Evolutionary conservation across 192 early-diverging fungal species (phyloP), one percentile per base, ranked within the genome.

Genomic region (Umbelopsis sp.): DNA sequence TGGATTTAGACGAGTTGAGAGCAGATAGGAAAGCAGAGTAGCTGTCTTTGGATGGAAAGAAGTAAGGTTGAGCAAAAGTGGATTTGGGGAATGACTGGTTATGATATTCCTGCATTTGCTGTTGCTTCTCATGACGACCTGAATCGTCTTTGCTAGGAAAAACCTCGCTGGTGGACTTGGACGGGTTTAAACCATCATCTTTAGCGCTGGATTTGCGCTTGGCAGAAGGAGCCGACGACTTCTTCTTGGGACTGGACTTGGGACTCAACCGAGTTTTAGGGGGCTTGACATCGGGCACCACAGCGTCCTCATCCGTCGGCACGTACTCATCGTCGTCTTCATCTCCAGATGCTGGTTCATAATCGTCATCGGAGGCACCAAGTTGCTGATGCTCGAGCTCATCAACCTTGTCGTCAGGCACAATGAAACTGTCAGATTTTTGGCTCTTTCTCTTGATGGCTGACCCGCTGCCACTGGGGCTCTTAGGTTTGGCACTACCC

Each of bases 1-100:
- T 81, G 3, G 74, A 70, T 49, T 84, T 71, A 20, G 89, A 86
- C 16, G 78, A 79, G 58, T 86, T 73, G 2, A 79, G n/a, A 25
- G 71, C 70, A 44, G 73, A 72, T 18, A 71, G 16, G 33, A 79
- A 75, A 22, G 78, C 78, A 73, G 74, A 71, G 52, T 75, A 79
- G 44, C 78, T 75, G 7, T 75, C 71, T 23, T 79, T 71, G 12
- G 73, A 74, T 3, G 73, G 78, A 33, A 79, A 79, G 61, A 79
- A 79, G 50, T 72, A 79, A 25, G 78, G 15, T 21, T 75, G 67
- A 27, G 64, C 49, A 66, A 71, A 79, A 15, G 66, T 70, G 4
- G 71, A 73, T 18, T 72, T 66, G 15, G 58, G 25, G 10, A 75
- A 61, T 0, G 10, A 12, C 27, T 16, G 27, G 27, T 61, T 23